phyloP scores from a whole-genome alignment of 148 eudicot genomes.

The Dysphania ambrosioides region DNA sequence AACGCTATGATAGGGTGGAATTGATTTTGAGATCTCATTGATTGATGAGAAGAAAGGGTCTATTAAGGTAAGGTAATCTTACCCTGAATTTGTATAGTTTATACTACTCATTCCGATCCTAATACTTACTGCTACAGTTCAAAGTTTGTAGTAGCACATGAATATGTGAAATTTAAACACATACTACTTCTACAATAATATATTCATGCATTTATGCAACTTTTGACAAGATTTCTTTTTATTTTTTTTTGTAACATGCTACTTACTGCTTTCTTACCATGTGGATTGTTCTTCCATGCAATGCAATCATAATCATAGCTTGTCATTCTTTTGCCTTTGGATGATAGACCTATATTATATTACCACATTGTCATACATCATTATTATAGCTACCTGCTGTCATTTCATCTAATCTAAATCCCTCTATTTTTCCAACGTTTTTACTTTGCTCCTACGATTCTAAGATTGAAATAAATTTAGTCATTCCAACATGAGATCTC shows the following conservation, averaged over 20 bases:
- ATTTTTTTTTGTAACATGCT: neutral
- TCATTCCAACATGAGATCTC: neutral
- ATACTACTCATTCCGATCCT: constrained; percentile 1
- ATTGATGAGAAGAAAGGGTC: neutral
- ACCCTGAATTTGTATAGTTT: constrained; percentile 33
- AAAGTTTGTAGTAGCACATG: constrained; percentile 25
- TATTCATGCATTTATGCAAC: neutral
- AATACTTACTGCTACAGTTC: constrained; percentile 10
- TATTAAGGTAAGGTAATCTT: neutral
- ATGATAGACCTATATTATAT: neutral
- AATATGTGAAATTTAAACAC: constrained; percentile 16
- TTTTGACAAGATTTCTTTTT: constrained; percentile 2
- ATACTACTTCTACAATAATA: neutral
- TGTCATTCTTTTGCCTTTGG: neutral
- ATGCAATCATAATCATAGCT: constrained; percentile 3
- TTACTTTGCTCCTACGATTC: neutral
- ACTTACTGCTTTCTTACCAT: constrained; percentile 4
- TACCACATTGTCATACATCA: neutral
- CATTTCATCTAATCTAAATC: neutral
- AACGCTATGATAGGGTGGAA: constrained; percentile 1
- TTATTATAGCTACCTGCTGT: neutral
- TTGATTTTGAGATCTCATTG: constrained; percentile 14
- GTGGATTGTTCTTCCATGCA: constrained; percentile 18
- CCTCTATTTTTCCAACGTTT: neutral
- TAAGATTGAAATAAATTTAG: neutral